These are phyloP conservation scores for Cyclotella distinguenda DNA, from an alignment of 108 stramenopile genomes.

Conservation along the genomic window DNA sequence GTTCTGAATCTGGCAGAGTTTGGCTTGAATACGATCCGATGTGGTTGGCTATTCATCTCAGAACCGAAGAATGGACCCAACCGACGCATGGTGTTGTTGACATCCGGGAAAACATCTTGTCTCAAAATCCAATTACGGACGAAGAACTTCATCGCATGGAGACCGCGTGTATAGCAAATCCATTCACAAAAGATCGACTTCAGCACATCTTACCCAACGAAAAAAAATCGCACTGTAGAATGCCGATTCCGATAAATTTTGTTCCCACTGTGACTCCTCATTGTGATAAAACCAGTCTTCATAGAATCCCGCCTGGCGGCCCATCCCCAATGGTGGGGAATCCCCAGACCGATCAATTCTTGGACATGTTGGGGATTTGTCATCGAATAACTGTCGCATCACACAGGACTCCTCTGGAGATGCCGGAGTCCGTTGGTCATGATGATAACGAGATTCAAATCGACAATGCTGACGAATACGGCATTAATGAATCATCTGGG, in stretches of 20 bases:
- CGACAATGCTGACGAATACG: constrained; percentile 34
- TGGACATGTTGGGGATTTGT: constrained; percentile 70
- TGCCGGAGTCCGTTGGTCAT: constrained; percentile 7
- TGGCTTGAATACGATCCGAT: constrained; percentile 79
- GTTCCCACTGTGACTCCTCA: constrained; percentile 55
- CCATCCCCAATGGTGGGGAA: constrained; percentile 75
- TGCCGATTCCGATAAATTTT: constrained; percentile 68
- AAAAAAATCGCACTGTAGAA: not conserved
- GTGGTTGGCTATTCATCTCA: constrained; percentile 81
- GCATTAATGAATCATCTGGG: not conserved
- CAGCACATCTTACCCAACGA: not conserved
- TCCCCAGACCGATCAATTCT: constrained; percentile 89
- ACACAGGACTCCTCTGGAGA: constrained; percentile 1
- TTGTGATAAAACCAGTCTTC: constrained; percentile 10
- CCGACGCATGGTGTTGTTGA: constrained; percentile 26
- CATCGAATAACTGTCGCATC: constrained; percentile 70
- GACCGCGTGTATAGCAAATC: no score
- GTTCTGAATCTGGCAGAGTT: constrained; percentile 14
- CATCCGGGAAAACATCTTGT: constrained; percentile 30
- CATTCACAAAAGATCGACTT: no score
- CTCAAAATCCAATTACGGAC: constrained; percentile 17
- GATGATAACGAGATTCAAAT: constrained; percentile 56
- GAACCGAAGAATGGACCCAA: constrained; percentile 67
- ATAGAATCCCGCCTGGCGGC: constrained; percentile 14
- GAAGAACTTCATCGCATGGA: constrained; percentile 51